A percentile compares a stretch with the other conserved stretches of the same genome.
Evolutionary conservation across 2,329 filamentous ascomycete species (phyloP).

Genomic region (Cyphellophora attinorum): DNA sequence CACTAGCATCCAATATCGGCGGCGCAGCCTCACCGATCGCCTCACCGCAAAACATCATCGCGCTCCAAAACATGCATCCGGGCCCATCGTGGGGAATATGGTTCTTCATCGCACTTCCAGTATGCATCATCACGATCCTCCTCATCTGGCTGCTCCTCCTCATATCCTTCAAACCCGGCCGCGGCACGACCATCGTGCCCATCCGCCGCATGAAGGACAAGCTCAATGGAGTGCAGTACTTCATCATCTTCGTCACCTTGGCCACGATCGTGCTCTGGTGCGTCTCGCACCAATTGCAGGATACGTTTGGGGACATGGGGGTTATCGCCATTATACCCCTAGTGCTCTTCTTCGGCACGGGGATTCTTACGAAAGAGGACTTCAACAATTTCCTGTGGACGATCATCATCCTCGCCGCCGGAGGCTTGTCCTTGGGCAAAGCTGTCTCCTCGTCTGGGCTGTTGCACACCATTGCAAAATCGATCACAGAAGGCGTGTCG

Average conservation of each 20-base stretch:
- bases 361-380: constrained; percentile 94
- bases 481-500: constrained; percentile 65
- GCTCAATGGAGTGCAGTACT: constrained; percentile 85
- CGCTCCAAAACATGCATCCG: constrained; percentile 88
- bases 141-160: constrained; percentile 84
- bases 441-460: constrained; percentile 89
- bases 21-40: constrained; percentile 95
- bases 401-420: constrained; percentile 90
- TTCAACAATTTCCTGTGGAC: constrained; percentile 99
- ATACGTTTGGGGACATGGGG: constrained; percentile 92
- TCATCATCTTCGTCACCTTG: constrained; percentile 76
- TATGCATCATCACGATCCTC: constrained; percentile 79
- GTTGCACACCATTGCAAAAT: constrained; percentile 72
- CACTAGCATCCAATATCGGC: constrained; percentile 87
- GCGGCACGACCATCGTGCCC: constrained; percentile 79
- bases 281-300: constrained; percentile 76
- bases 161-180: constrained; percentile 73
- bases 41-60: constrained; percentile 94
- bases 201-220: constrained; percentile 82
- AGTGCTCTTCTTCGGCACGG: constrained; percentile 90
- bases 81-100: constrained; percentile 87
- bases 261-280: constrained; percentile 88
- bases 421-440: constrained; percentile 84
- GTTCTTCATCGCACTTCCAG: constrained; percentile 93
- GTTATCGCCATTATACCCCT: constrained; percentile 95